Evolutionary conservation across 2,329 filamentous ascomycete species (phyloP).

Genomic region (Alternaria sp.): DNA sequence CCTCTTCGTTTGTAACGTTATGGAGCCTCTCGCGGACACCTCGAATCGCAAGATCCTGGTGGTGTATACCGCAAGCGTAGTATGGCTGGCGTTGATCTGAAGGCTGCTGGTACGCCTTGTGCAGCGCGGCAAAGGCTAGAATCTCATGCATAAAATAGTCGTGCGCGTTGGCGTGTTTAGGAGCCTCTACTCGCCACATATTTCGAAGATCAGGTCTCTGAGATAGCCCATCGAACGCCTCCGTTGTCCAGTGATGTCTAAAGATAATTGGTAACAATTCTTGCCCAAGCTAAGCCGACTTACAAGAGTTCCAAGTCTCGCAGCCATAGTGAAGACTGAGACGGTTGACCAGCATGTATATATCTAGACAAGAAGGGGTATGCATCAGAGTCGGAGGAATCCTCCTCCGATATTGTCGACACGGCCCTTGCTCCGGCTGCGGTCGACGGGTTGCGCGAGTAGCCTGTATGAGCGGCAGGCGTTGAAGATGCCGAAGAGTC

Average conservation of each 20-base stretch:
- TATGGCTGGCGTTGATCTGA: conserved; percentile 37
- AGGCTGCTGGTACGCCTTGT: conserved; percentile 45
- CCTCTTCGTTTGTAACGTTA: conserved; percentile 42
- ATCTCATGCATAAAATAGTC: conserved; percentile 54
- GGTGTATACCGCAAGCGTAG: conserved; percentile 47
- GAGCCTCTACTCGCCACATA: conserved; percentile 48
- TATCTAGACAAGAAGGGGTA: conserved; percentile 47
- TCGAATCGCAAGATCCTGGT: conserved; percentile 50
- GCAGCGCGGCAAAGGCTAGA: conserved; percentile 52
- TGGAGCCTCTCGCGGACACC: conserved; percentile 40
- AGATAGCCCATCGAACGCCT: conserved; percentile 36
- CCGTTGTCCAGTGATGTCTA: conserved; percentile 47
- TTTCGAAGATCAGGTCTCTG: conserved; percentile 36
- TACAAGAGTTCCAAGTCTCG: conserved; percentile 49
- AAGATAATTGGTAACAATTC: conserved; percentile 8
- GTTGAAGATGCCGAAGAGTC: conserved; percentile 17
- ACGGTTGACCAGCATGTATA: conserved; percentile 31
- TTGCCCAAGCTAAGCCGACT: conserved; percentile 8
- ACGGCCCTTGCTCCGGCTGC: conserved; percentile 14
- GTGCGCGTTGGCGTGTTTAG: conserved; percentile 47
- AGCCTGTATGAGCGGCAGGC: conserved; percentile 31
- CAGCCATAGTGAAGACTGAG: conserved; percentile 41
- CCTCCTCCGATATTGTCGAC: conserved; percentile 28
- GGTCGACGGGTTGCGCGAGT: conserved; percentile 31
- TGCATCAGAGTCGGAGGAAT: conserved; percentile 42